Percentiles rank a stretch among this genome's conserved stretches.
These are phyloP conservation scores for Fusarium sp. DNA, from an alignment of 2,329 filamentous ascomycete genomes.

Conservation along the genomic window DNA sequence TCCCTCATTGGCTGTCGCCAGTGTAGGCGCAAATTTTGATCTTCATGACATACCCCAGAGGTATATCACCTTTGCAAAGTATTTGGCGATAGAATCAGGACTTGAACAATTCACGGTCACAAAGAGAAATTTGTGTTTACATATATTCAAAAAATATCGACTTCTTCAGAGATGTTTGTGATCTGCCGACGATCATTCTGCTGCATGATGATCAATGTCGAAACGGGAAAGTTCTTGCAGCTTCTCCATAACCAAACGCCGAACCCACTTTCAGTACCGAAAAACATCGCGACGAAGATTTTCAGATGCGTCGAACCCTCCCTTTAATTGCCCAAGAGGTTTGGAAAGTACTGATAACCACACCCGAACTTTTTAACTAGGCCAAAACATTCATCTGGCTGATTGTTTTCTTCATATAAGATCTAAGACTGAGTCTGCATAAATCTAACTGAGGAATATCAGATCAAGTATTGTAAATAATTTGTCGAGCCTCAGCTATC, in stretches of 20 bases:
- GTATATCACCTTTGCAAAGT: not conserved
- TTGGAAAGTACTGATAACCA: no score
- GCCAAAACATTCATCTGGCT: no score
- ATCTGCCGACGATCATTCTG: conserved; percentile 20
- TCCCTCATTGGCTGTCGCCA: not conserved
- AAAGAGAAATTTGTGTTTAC: not conserved
- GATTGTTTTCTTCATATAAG: not conserved
- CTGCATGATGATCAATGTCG: conserved; percentile 19
- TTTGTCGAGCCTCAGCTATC: not conserved
- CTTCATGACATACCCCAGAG: conserved; percentile 11
- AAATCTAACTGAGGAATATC: not conserved
- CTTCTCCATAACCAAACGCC: conserved; percentile 1
- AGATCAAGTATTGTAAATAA: not conserved
- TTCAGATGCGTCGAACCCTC: not conserved
- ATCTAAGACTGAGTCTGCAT: not conserved
- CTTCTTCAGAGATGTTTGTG: not conserved
- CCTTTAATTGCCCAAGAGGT: no score
- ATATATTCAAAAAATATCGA: not conserved
- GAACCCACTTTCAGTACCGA: not conserved
- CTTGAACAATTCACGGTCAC: not conserved
- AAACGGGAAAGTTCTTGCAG: not conserved
- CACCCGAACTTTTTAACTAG: no score
- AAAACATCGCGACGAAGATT: not conserved
- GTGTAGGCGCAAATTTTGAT: conserved; percentile 13
- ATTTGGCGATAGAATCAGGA: not conserved